Conservation (phyloP, 2,329 filamentous ascomycete genomes). For the Xylaria sp. region DNA sequence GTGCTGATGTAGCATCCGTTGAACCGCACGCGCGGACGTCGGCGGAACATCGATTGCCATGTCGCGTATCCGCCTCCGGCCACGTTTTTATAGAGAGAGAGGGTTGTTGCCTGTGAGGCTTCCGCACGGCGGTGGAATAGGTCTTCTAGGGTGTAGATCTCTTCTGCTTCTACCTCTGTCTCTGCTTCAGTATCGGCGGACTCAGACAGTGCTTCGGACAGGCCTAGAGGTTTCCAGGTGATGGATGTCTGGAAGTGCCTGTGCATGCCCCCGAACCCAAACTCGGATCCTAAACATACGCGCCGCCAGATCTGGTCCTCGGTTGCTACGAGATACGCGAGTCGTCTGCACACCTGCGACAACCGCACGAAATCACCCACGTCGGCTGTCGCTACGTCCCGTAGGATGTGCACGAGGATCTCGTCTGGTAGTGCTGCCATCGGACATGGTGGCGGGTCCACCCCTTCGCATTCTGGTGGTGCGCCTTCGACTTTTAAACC, state of each 20-base stretch:
- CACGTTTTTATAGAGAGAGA: slow-evolving; percentile 54
- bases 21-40: slow-evolving; percentile 87
- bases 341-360: slow-evolving; percentile 83
- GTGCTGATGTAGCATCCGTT: slow-evolving; percentile 97
- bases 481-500: slow-evolving; percentile 73
- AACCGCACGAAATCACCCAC: slow-evolving; percentile 80
- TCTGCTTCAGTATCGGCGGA: slow-evolving; percentile 23
- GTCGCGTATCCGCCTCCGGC: slow-evolving; percentile 55
- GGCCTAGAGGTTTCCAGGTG: slow-evolving; percentile 62
- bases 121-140: slow-evolving; percentile 49
- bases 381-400: slow-evolving; percentile 76
- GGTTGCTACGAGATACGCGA: slow-evolving; percentile 84
- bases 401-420: slow-evolving; percentile 81
- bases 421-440: slow-evolving; percentile 83
- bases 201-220: slow-evolving; percentile 22
- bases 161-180: slow-evolving; percentile 41
- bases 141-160: slow-evolving; percentile 53
- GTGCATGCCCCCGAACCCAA: slow-evolving; percentile 86
- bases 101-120: slow-evolving; percentile 51
- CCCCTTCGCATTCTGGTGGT: slow-evolving; percentile 75
- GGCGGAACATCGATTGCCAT: slow-evolving; percentile 79
- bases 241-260: slow-evolving; percentile 77
- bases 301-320: slow-evolving; percentile 90
- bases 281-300: slow-evolving; percentile 73
- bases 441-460: slow-evolving; percentile 79